A percentile compares a stretch with the other conserved stretches of the same genome.
Conservation (phyloP, 148 eudicot species). For the Cornus kousa region DNA sequence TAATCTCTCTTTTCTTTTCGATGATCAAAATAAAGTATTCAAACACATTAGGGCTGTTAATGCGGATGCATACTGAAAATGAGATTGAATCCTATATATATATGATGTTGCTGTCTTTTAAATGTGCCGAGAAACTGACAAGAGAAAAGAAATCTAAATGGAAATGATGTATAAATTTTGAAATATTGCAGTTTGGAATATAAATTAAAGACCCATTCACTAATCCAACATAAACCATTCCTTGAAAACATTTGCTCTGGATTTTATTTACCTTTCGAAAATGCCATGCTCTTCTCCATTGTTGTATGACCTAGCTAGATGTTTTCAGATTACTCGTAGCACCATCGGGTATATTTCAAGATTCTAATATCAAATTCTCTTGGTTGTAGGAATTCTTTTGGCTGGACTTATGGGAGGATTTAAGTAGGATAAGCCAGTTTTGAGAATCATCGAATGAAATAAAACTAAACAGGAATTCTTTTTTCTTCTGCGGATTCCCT, state of each 20-base stretch:
- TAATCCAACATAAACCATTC: not conserved
- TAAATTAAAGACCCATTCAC: not conserved
- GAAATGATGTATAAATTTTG: not conserved
- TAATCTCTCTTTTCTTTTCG: too few species aligned
- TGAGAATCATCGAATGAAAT: constrained; percentile 5
- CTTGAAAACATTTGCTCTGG: not conserved
- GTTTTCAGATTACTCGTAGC: not conserved
- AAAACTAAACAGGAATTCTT: constrained; percentile 12
- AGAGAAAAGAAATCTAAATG: not conserved
- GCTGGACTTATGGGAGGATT: constrained; percentile 4
- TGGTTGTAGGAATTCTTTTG: constrained; percentile 12
- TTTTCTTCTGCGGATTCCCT: not conserved
- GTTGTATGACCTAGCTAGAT: not conserved
- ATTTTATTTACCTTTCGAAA: not conserved
- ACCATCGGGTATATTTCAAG: not conserved
- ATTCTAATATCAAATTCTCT: not conserved
- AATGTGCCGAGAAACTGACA: not conserved
- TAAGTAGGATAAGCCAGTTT: not conserved
- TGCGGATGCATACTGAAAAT: not conserved
- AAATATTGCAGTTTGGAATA: not conserved
- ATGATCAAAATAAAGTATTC: not conserved
- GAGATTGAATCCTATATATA: not conserved
- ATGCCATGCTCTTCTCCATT: not conserved
- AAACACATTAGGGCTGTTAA: not conserved
- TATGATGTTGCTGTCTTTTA: not conserved